Evolutionary conservation across 108 stramenopile species (phyloP), one percentile per base, ranked within the genome.

Genomic region (Pseudonitzschia multistriata): DNA sequence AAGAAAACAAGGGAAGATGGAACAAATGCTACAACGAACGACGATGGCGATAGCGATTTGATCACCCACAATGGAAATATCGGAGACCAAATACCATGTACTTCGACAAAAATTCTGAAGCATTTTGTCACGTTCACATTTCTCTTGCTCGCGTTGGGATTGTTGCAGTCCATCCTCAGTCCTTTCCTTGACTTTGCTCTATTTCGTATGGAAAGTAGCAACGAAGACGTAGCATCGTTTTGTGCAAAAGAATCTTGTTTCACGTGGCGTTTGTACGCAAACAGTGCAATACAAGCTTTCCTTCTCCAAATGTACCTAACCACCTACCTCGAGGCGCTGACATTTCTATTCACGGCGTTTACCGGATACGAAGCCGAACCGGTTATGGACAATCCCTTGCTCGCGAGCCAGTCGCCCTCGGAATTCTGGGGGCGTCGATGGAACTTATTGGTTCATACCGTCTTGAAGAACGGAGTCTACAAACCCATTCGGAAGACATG

Each of bases 361-460:
- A 69, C 75, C 3, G 72, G 78, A 22, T 73, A 60, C 42, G 49
- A 83, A 59, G 37, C 57, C 15, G 48, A 73, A 25, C 31, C 62
- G 3, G 72, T 76, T 25, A 83, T 83, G 82, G 21, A 67, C 31
- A 83, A 83, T 74, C 78, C 82, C 53, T 57, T 91, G 68, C 62
- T 88, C 27, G 82, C 65, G 53, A 78, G 84, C 21, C 50, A 56
- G 22, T 71, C 71, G 39, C 83, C 85, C 0, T 67, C 76, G 27
- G 88, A 92, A 39, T 92, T 92, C 72, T 92, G 91, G 91, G 83
- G 83, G 2, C 55, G 74, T 22, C 70, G 85, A 39, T 92, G 91
- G 91, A 92, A 92, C 62, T 29, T 74, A 5, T 13, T 92, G 15
- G 71, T 92, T 5, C 91, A 92, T 55, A 49, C 50, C 15, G 82